Percentiles rank a stretch among this genome's conserved stretches.
These are phyloP conservation scores for Ophiocordyceps unilateralis DNA, from an alignment of 2,329 filamentous ascomycete genomes.

Conservation along the genomic window DNA sequence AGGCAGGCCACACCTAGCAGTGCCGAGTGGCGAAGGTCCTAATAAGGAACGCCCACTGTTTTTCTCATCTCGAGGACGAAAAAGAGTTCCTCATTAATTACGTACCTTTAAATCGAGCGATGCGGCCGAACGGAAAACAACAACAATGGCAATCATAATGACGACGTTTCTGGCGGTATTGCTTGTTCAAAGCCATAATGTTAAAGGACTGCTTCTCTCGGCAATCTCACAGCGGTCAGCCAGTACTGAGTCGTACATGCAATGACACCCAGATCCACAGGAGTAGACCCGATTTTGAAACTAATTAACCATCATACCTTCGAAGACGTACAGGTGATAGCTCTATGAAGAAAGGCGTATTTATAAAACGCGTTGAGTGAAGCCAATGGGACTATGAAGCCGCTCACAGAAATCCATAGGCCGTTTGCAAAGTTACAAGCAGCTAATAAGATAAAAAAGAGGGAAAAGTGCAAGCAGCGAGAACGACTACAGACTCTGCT, in stretches of 20 bases:
- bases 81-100: too few species aligned
- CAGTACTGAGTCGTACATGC: conserved; percentile 50
- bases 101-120: too few species aligned
- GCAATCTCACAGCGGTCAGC: conserved; percentile 45
- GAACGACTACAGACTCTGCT: conserved; percentile 66
- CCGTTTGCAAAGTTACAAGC: conserved; percentile 75
- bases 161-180: conserved; percentile 61
- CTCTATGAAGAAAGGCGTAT: conserved; percentile 83
- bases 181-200: conserved; percentile 52
- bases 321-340: conserved; percentile 74
- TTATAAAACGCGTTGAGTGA: conserved; percentile 70
- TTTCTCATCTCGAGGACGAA: too few species aligned
- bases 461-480: conserved; percentile 57
- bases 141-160: conserved; percentile 60
- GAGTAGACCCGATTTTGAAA: conserved; percentile 46
- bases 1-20: too few species aligned
- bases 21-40: too few species aligned
- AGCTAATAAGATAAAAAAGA: conserved; percentile 62
- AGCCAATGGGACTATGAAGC: conserved; percentile 59
- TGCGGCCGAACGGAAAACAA: conserved; percentile 23
- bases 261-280: conserved; percentile 33
- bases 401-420: conserved; percentile 74
- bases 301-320: conserved; percentile 89
- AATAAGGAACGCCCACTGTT: too few species aligned
- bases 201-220: conserved; percentile 51